Conservation (phyloP, 805 yeast genomes). For the Sungouiella blattae region DNA sequence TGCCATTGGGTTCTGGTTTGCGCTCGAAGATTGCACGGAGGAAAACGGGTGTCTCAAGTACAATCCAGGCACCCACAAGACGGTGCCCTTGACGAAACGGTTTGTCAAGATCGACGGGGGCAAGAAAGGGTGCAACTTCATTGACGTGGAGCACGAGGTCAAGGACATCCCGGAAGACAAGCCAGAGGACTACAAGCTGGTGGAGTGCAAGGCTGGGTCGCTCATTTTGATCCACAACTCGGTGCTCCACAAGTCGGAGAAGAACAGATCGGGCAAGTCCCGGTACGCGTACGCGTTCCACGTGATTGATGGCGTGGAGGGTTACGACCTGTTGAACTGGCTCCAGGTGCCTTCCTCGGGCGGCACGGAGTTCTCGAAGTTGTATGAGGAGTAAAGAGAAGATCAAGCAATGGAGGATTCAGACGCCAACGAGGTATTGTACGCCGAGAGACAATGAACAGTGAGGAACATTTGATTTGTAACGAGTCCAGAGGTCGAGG, state of each 20-base stretch:
- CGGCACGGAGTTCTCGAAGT: constrained; percentile 54
- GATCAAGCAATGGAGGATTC: too few species aligned
- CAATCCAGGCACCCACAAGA: constrained; percentile 68
- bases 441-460: too few species aligned
- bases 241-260: constrained; percentile 68
- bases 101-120: constrained; percentile 54
- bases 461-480: too few species aligned
- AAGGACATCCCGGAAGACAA: constrained; percentile 21
- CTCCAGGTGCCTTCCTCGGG: constrained; percentile 73
- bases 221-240: constrained; percentile 68
- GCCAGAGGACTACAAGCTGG: constrained; percentile 42
- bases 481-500: too few species aligned
- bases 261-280: constrained; percentile 51
- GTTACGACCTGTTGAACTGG: constrained; percentile 70
- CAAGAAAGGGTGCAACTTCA: constrained; percentile 56
- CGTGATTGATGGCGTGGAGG: constrained; percentile 61
- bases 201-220: constrained; percentile 70
- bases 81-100: constrained; percentile 52
- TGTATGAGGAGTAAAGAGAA: constrained; percentile 31
- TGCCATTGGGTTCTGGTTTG: constrained; percentile 80
- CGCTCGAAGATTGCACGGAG: constrained; percentile 66
- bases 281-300: constrained; percentile 81
- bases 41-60: constrained; percentile 68
- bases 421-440: too few species aligned
- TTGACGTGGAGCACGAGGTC: constrained; percentile 25